Evolutionary conservation across 257 asterid genomes (phyloP), one percentile per base, ranked within the genome.

Genomic region (Knoxia roxburghii): DNA sequence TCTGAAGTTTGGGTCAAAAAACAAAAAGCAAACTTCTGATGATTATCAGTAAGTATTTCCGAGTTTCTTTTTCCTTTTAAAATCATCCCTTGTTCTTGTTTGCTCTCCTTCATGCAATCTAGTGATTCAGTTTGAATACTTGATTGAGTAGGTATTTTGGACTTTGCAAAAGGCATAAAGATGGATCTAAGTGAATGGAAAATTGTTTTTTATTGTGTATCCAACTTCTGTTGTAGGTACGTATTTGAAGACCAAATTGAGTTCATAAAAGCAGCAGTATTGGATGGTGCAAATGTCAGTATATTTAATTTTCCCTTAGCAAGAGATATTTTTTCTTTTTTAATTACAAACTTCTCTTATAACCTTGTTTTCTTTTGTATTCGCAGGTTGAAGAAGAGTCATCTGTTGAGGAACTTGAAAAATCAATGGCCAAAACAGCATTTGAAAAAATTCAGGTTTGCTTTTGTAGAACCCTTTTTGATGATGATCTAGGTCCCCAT

Each of bases 191-290:
- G 14, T 61, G 32, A 30, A 21, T 65, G 54, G 27, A 51, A 21
- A 78, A 24, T 61, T 67, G 45, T 10, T 49, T 37, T 14, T 54
- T 29, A 48, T 32, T 24, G 40, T 41, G 10, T 5, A 21, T 23
- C n/a, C 52, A 41, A 41, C 64, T 75, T 56, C 51, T 37, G 70
- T 76, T 76, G 77, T 75, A 88, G 95, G 79, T 93, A 74, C 82
- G 97, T 89, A 49, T 93, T 92, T 80, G 98, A 92, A 81, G 91
- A 92, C 82, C 98, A 92, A 78, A 89, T 92, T 73, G 97, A 89
- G 65, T 92, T 92, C 75, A 87, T 92, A 73, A 90, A 85, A 87
- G 91, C 91, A 30, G 26, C 83, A 33, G 96, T 88, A 41, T 83
- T 89, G 91, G 94, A 83, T 70, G 97, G 98, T 68, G 85, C 82